phyloP scores from a whole-genome alignment of 495 filamentous ascomycete genomes.

The Penicillium alfredii region DNA sequence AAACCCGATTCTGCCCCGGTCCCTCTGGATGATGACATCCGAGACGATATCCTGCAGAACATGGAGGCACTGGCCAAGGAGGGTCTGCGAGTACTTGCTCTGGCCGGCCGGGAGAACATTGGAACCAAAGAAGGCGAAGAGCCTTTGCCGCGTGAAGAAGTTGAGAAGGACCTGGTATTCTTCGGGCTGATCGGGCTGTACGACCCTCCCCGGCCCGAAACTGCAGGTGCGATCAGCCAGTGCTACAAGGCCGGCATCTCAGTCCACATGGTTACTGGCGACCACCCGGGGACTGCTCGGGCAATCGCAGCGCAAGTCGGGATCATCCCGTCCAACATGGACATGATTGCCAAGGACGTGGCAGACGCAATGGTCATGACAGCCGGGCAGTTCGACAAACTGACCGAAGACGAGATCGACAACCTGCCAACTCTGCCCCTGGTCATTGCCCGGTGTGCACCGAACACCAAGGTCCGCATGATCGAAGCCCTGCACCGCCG shows the following conservation, averaged over 20 bases:
- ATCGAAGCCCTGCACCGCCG: constrained; percentile 68
- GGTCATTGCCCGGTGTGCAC: constrained; percentile 66
- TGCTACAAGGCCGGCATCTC: constrained; percentile 64
- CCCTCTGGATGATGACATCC: constrained; percentile 37
- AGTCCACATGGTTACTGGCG: constrained; percentile 73
- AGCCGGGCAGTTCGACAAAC: constrained; percentile 60
- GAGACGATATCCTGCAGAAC: constrained; percentile 51
- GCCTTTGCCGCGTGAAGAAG: constrained; percentile 45
- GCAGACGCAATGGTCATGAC: constrained; percentile 64
- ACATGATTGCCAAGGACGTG: constrained; percentile 45
- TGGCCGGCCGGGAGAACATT: constrained; percentile 47
- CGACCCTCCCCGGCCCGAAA: constrained; percentile 60
- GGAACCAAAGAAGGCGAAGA: constrained; percentile 29
- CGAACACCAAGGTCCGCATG: constrained; percentile 71
- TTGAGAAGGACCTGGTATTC: constrained; percentile 56
- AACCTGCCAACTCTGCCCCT: constrained; percentile 56
- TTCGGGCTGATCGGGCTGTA: constrained; percentile 66
- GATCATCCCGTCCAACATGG: constrained; percentile 54
- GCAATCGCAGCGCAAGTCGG: constrained; percentile 63
- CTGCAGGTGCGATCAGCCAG: constrained; percentile 47
- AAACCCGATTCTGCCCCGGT: constrained; percentile 30
- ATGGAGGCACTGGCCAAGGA: constrained; percentile 59
- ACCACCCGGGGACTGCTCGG: constrained; percentile 59
- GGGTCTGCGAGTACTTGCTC: constrained; percentile 58
- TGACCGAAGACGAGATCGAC: constrained; percentile 61